Base-by-base conservation (phyloP, 2,329 filamentous ascomycete genomes). In the Thielaviopsis punctulata region DNA sequence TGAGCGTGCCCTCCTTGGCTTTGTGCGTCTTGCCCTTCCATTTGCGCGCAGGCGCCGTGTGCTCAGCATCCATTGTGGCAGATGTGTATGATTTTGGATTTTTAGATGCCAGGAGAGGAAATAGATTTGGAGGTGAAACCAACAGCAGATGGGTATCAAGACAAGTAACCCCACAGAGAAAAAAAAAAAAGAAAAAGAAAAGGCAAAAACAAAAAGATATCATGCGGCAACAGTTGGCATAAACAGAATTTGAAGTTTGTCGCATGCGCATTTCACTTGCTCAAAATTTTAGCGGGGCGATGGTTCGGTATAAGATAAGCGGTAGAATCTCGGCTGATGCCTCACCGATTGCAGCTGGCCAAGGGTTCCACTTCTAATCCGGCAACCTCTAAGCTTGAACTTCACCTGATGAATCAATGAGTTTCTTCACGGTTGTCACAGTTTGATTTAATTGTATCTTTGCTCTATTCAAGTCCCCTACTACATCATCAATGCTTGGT, bases 1-100 rank as follows among this genome's bases (percentile, higher is more conserved):
- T 77, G 47, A 79, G 65, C 52, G 66, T 71, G 48, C 69, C 69
- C 27, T 71, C 66, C 56, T 68, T 72, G 10, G 66, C 64, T 55
- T 68, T 68, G 59, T 66, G 63, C 54, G 63, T 66, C 58, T 68
- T 73, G 51, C 58, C 56, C 54, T 62, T 61, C 44, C 62, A 62
- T 55, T 68, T 69, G 55, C 58, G 62, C 50, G 22, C 33, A 18
- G 44, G 21, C n/a, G 27, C 43, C 19, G 41, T 18, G 3, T 43
- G 24, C n/a, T 39, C 10, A 39, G 8, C n/a, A 33, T 36, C 19
- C 23, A 49, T 49, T 5, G 21, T 39, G 21, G n/a, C n/a, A n/a
- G n/a, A n/a, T 18, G n/a, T n/a, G n/a, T n/a, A 36, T 36, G 3
- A 36, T n/a, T n/a, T n/a, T n/a, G n/a, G n/a, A n/a, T n/a, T n/a